phyloP scores from a whole-genome alignment of 176 grass and related monocot genomes.

The Cocos nucifera region DNA sequence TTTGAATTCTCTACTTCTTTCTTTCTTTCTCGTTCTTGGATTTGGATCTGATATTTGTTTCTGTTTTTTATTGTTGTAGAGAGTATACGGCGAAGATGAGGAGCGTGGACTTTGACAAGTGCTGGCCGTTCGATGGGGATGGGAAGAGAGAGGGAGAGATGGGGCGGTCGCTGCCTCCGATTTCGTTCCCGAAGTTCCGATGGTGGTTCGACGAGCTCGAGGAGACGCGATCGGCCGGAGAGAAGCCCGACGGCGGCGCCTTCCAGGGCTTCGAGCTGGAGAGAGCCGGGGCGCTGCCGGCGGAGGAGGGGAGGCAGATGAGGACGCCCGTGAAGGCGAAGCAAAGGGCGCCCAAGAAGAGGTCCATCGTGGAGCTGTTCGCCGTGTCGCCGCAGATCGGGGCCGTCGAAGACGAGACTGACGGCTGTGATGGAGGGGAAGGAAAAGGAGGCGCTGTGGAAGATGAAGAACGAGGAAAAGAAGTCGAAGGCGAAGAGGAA shows the following conservation, averaged over 20 bases:
- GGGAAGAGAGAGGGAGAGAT: not conserved
- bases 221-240: not conserved
- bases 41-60: not conserved
- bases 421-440: conserved; percentile 8
- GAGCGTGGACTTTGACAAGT: conserved; percentile 18
- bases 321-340: conserved; percentile 7
- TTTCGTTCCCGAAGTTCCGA: conserved; percentile 22
- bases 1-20: not conserved
- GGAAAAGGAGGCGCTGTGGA: not conserved
- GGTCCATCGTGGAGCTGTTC: conserved; percentile 37
- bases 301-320: conserved; percentile 5
- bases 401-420: conserved; percentile 13
- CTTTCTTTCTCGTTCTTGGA: not conserved
- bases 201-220: conserved; percentile 19
- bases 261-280: not conserved
- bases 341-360: conserved; percentile 29
- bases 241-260: not conserved
- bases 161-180: conserved; percentile 11
- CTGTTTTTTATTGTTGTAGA: not conserved
- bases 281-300: conserved; percentile 14
- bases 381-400: conserved; percentile 34
- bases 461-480: too few species aligned
- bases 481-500: not conserved
- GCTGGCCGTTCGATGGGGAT: conserved; percentile 28
- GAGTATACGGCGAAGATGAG: conserved; percentile 25